Evolutionary conservation across 2,329 filamentous ascomycete species (phyloP), one percentile per base, ranked within the genome.

Genomic region (Annulohypoxylon truncatum): DNA sequence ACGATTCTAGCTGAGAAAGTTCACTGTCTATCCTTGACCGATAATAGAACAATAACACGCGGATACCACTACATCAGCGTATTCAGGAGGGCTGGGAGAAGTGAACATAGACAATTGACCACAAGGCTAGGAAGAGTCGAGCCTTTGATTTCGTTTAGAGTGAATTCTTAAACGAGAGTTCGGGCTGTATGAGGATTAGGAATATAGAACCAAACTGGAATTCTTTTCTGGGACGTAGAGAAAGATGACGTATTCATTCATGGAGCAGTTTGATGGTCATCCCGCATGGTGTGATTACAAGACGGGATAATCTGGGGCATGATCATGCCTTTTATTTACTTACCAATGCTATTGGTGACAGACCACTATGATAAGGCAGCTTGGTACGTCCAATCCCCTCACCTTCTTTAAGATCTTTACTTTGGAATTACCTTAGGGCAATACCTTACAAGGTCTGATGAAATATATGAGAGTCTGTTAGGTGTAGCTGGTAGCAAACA

Each of bases 71-170:
- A 9, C 81, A 77, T 0, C 60, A 42, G n/a, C 71, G 76, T 8
- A 81, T 82, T 79, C 61, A 73, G 5, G 70, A 78, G 29, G 79
- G 76, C 62, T 80, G 78, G 79, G 75, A 78, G 22, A 77, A 67
- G 3, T 62, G 72, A 8, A 66, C 70, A 1, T 79, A 77, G 68
- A 75, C 74, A 74, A 20, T 80, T n/a, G 76, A 71, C 55, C 79
- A 79, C 28, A 78, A 75, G 2, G 76, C 75, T 2, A 76, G 77
- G 48, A 79, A 78, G 38, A 79, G 77, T 57, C 80, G 77, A 76
- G 77, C 74, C 0, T 79, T 81, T 67, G 79, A 82, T 57, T 68
- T 69, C 9, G 65, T 81, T 5, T 81, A 60, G 59, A 81, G 79
- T 79, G 77, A 71, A 54, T 77, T 67, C 61, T 61, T 81, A n/a